Percentiles rank a stretch among this genome's conserved stretches.
These are phyloP conservation scores for Exophiala alcalophila DNA, from an alignment of 2,329 filamentous ascomycete species.

Conservation along the genomic window DNA sequence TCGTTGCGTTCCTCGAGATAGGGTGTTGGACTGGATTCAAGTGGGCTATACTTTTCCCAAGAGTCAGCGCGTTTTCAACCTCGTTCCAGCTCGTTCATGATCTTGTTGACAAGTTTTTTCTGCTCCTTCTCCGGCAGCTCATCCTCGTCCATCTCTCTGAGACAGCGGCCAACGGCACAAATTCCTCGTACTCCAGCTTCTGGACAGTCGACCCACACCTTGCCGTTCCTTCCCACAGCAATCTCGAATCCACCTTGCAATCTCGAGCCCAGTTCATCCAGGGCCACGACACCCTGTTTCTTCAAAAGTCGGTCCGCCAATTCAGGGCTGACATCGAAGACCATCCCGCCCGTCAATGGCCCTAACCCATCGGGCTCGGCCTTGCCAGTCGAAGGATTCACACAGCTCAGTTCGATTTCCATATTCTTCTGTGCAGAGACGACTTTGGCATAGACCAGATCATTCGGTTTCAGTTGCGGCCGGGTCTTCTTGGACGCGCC, in stretches of 20 bases:
- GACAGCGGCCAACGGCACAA: slow-evolving; percentile 72
- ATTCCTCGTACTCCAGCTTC: slow-evolving; percentile 66
- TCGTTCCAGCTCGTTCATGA: slow-evolving; percentile 41
- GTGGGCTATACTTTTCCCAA: no score
- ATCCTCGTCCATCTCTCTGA: slow-evolving; percentile 67
- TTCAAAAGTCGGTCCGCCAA: slow-evolving; percentile 77
- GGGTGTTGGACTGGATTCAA: no score
- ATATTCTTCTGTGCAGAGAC: slow-evolving; percentile 74
- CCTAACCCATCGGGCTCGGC: slow-evolving; percentile 83
- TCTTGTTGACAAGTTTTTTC: slow-evolving; percentile 45
- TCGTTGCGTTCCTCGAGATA: no score
- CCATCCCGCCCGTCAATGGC: slow-evolving; percentile 77
- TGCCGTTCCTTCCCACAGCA: slow-evolving; percentile 87
- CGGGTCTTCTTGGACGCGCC: slow-evolving; percentile 87
- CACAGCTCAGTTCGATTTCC: slow-evolving; percentile 87
- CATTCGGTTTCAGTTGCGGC: slow-evolving; percentile 69
- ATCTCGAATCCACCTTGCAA: slow-evolving; percentile 76
- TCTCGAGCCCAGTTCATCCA: slow-evolving; percentile 79
- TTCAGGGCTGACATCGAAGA: slow-evolving; percentile 74
- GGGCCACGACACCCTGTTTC: slow-evolving; percentile 63
- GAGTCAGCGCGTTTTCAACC: slow-evolving; percentile 27
- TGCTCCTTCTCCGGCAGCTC: slow-evolving; percentile 43
- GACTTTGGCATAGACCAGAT: slow-evolving; percentile 86
- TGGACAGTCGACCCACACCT: slow-evolving; percentile 80
- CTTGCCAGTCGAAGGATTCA: slow-evolving; percentile 81